These are phyloP conservation scores for Populus hybrid DNA, from an alignment of 441 rosid species.

Conservation along the genomic window DNA sequence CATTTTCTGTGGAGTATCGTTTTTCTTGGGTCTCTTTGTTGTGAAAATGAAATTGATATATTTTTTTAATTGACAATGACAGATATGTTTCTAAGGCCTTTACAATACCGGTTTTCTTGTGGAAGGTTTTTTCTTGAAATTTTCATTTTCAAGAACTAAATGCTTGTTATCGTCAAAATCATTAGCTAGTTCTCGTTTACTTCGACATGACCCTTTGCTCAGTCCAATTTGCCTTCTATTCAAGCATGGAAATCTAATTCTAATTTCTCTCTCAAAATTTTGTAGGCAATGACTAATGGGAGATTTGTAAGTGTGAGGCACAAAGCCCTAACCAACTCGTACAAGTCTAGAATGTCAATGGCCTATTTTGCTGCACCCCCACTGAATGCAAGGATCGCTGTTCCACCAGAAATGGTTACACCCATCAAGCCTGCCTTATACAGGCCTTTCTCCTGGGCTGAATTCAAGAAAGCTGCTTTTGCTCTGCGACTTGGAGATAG, in stretches of 20 bases:
- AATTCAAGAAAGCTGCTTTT: conserved; percentile 62
- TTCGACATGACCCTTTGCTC: background rate
- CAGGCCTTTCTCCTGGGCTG: conserved; percentile 80
- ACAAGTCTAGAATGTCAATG: conserved; percentile 60
- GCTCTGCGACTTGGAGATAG: conserved; percentile 67
- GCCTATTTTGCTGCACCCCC: conserved; percentile 84
- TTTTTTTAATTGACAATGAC: background rate
- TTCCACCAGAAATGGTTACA: conserved; percentile 40
- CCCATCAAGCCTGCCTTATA: conserved; percentile 35
- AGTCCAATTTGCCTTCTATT: background rate
- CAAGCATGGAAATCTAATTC: background rate
- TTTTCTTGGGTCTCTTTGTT: background rate
- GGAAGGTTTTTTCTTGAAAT: background rate
- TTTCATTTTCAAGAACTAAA: background rate
- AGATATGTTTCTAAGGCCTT: background rate
- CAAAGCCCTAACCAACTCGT: conserved; percentile 51
- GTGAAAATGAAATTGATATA: background rate
- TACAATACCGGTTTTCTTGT: background rate
- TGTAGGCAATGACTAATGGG: conserved; percentile 86
- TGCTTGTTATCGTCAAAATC: background rate
- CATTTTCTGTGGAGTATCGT: background rate
- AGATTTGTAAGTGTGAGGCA: conserved; percentile 83
- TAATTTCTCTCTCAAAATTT: background rate
- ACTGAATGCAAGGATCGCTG: conserved; percentile 36
- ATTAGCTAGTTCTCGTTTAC: background rate